Base-by-base conservation (phyloP, 73 alveolate genomes). In the Uronychia setigera region DNA sequence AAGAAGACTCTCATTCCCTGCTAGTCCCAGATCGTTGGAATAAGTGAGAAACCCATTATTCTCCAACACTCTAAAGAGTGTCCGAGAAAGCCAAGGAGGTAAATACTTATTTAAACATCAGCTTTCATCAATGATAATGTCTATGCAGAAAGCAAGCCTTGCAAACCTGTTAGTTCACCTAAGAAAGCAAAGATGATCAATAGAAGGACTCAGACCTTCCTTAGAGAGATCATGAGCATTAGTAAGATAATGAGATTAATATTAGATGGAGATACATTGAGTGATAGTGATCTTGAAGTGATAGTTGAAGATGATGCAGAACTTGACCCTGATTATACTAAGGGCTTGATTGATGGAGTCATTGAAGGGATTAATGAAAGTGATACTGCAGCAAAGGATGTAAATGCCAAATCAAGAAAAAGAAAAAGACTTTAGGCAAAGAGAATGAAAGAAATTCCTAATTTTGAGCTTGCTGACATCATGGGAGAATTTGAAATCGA, bases 401-500 rank as follows among this genome's bases (percentile, higher is more conserved):
- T 26, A 35, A 29, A 74, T 0, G 82, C 32, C n/a, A 84, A 79
- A 75, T 25, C 77, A 19, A 59, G 78, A 35, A 82, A 84, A 87
- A 89, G 81, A 59, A 85, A 76, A 90, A 76, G 95, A 78, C 82
- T 35, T 28, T 34, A 31, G 80, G 79, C 79, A 28, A 79, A 59
- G 46, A 33, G 91, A 28, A 77, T 35, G 33, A 88, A 83, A 84
- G 95, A 90, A 35, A 85, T 90, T 30, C 95, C 95, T 19, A 91
- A 90, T 59, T 90, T 90, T 32, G 95, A 85, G 34, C 80, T 90
- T 25, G 89, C 79, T n/a, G 95, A 90, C 57, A 90, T 90, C 33
- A 90, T 90, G 95, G 95, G 95, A 35, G 95, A 90, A 32, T 90
- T 90, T 75, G 95, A 90, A 29, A 90, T 90, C 1, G 95, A 90